Conservation (phyloP, 352 stramenopile genomes). For the Globisporangium spinosum region DNA sequence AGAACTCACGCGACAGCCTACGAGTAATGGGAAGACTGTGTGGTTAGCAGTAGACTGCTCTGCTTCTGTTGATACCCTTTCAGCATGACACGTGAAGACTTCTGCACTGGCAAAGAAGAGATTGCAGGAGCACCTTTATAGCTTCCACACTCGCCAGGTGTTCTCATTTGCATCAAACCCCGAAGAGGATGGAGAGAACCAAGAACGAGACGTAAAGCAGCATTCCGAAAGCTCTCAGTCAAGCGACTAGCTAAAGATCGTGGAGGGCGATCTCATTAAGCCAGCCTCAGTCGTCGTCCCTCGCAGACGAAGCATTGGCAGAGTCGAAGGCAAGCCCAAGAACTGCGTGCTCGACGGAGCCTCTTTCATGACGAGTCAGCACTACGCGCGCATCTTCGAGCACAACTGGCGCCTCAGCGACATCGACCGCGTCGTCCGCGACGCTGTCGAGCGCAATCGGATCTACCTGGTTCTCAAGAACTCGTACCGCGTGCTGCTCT, state of each 20-base stretch:
- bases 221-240: neutral
- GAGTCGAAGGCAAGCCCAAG: neutral
- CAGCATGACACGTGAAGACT: neutral
- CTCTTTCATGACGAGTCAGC: conserved; percentile 18
- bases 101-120: conserved; percentile 25
- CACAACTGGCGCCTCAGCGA: conserved; percentile 47
- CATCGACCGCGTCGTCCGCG: conserved; percentile 50
- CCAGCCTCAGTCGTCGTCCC: neutral
- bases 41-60: neutral
- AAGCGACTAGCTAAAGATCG: neutral
- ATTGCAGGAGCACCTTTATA: conserved; percentile 50
- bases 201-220: neutral
- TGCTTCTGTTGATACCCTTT: neutral
- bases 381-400: conserved; percentile 51
- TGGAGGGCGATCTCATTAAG: neutral
- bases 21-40: neutral
- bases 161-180: conserved; percentile 39
- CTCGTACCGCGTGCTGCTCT: conserved; percentile 57
- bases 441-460: conserved; percentile 62
- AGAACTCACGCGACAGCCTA: neutral
- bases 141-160: conserved; percentile 56
- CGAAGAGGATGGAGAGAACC: conserved; percentile 1
- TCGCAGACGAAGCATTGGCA: conserved; percentile 5
- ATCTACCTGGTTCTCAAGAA: conserved; percentile 38
- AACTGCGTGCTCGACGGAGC: conserved; percentile 35